Evolutionary conservation across 805 yeast species (phyloP), one percentile per base, ranked within the genome.

Genomic region (Starmerella sp.): DNA sequence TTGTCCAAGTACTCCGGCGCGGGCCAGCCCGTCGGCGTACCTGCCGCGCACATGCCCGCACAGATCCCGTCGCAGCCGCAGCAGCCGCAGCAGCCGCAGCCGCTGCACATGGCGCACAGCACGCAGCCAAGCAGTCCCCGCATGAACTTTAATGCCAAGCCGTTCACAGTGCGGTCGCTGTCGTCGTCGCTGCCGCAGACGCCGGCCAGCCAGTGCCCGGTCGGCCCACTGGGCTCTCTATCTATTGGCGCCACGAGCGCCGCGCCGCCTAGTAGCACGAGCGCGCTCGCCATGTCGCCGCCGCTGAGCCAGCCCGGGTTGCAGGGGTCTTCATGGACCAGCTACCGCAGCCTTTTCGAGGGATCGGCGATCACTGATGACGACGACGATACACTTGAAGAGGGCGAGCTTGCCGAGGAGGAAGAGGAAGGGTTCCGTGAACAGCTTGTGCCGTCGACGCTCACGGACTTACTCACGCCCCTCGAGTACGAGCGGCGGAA

Each of bases 401-500:
- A 32, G 35, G 46, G 43, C 30, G 43, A 42, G 6, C 32, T 42
- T 13, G 52, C 8, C 15, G 43, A 28, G 32, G 42, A 32, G 35
- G 46, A 74, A 46, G 75, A 66, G 53, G 69, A 67, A 38, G 70
- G 75, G 6, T 77, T 71, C 65, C 86, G 78, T 48, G 90, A 86
- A 60, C 95, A 86, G 65, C 84, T 80, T 62, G 84, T 89, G 4
- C 97, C 97, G 1, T 81, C 83, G 6, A 79, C 90, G 32, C 70
- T 89, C 39, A 78, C 83, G n/a, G 95, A 87, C 60, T 71, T 88
- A 50, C 71, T 90, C 49, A 86, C 95, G 0, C 95, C 95, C 0
- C 85, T 80, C 60, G 96, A 89, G 65, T 69, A 84, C 22, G 73
- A 83, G 62, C 75, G 96, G 47, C 80, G 88, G 57, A 76, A 75